Evolutionary conservation across 192 early-diverging fungal species (phyloP), one percentile per base, ranked within the genome.

Genomic region (Coemansia sp.): DNA sequence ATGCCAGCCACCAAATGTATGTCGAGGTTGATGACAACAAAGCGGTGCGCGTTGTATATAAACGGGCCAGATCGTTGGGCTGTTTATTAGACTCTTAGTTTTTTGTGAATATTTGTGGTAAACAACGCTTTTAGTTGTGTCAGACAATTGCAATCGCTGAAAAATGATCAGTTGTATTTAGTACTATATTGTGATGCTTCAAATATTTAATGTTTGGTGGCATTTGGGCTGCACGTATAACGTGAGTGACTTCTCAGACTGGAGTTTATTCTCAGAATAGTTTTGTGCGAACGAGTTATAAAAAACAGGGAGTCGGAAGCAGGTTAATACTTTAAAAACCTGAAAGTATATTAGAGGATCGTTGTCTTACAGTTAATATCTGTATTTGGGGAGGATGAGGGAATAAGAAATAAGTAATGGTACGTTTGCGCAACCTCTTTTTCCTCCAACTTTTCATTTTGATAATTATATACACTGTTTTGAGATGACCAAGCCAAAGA

Each of bases 401-500:
- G 11, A 41, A 41, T 41, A 41, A 41, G 39, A 10, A 10, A 41
- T 41, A 8, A 41, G 9, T 3, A 14, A 41, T 3, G 11, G 39
- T 14, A 12, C 39, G 14, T 15, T 14, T 11, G 3, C 9, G 3
- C 39, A 0, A 41, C 39, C 39, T 41, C 39, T 41, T 15, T 41
- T 41, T 41, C 39, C 9, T 41, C 9, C 3, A 41, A 14, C 39
- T 41, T 41, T 41, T 10, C 10, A 14, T 15, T 41, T 41, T 41
- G 0, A 14, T 15, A 14, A 10, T 15, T 15, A 41, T 41, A 14
- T 41, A 14, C 14, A 10, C 39, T 41, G 11, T 41, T 41, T 41
- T 21, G 9, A 41, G 24, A 73, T 71, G 65, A 11, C 52, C 54
- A 80, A 67, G 60, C 72, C 77, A 51, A 80, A 71, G 68, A 74